phyloP scores from a whole-genome alignment of 2,329 filamentous ascomycete genomes.

The Dryadomyces quercus-mongolicae region DNA sequence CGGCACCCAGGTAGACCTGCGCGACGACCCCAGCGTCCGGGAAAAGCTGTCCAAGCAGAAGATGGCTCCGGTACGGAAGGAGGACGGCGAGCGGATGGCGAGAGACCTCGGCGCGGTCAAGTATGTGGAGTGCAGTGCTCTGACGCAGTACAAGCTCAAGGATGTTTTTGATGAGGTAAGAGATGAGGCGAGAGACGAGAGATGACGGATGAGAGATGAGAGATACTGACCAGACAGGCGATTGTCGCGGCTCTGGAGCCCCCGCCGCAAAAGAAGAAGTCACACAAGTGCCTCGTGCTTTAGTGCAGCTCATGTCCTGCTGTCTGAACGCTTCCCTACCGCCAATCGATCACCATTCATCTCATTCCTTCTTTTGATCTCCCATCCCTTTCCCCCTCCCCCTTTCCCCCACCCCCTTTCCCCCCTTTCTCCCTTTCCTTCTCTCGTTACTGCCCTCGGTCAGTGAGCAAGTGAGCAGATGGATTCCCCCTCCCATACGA shows the following conservation, averaged over 20 bases:
- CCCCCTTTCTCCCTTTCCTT: background rate
- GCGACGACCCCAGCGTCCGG: conserved; percentile 74
- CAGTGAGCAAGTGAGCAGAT: background rate
- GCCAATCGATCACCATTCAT: conserved; percentile 4
- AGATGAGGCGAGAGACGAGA: too few relatives aligned
- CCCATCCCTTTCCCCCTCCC: conserved; percentile 6
- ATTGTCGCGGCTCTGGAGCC: conserved; percentile 94
- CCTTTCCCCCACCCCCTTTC: conserved; percentile 6
- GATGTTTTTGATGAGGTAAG: conserved; percentile 97
- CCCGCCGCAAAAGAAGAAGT: conserved; percentile 67
- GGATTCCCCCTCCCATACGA: background rate
- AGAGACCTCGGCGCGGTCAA: conserved; percentile 96
- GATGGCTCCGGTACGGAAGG: conserved; percentile 83
- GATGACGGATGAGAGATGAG: background rate
- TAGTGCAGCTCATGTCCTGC: conserved; percentile 21
- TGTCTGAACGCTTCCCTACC: background rate
- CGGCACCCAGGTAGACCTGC: conserved; percentile 91
- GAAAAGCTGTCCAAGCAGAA: conserved; percentile 94
- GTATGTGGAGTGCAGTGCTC: conserved; percentile 95
- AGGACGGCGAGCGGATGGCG: conserved; percentile 92
- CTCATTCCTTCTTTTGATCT: background rate
- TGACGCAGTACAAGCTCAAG: conserved; percentile 98
- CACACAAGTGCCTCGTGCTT: conserved; percentile 57
- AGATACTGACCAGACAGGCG: conserved; percentile 42
- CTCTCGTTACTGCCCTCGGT: background rate